phyloP scores from a whole-genome alignment of 2,329 filamentous ascomycete species.

The Camillea tinctor region DNA sequence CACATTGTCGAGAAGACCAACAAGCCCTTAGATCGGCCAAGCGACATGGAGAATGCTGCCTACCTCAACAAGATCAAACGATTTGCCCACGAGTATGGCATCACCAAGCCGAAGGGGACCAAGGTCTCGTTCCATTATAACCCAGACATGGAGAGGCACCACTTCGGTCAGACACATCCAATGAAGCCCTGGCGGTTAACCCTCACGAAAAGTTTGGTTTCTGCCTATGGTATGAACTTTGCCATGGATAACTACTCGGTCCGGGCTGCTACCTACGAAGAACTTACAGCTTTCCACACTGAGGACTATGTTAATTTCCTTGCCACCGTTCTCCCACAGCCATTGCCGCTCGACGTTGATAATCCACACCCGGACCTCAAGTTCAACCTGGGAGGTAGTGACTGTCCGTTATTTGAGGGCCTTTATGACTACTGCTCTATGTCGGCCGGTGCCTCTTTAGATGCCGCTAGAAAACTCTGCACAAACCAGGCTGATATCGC shows the following conservation, averaged over 20 bases:
- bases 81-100: constrained; percentile 61
- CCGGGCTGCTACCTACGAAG: constrained; percentile 80
- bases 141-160: constrained; percentile 90
- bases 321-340: constrained; percentile 65
- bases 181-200: constrained; percentile 99
- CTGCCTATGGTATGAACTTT: constrained; percentile 92
- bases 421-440: constrained; percentile 94
- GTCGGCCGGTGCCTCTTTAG: constrained; percentile 85
- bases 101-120: constrained; percentile 79
- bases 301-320: constrained; percentile 90
- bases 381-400: constrained; percentile 86
- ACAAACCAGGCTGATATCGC: constrained; percentile 89
- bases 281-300: constrained; percentile 83
- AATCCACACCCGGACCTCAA: constrained; percentile 61
- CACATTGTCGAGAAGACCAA: constrained; percentile 52
- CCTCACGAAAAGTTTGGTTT: constrained; percentile 89
- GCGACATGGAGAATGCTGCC: constrained; percentile 54
- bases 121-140: constrained; percentile 96
- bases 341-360: constrained; percentile 64
- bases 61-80: constrained; percentile 59
- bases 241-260: constrained; percentile 94
- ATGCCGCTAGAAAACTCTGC: constrained; percentile 86
- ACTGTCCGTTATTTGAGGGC: constrained; percentile 95
- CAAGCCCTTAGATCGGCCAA: constrained; percentile 48
- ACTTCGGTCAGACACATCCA: constrained; percentile 94